These are phyloP conservation scores for Babesia bigemina DNA, from an alignment of 169 alveolate species.

Conservation along the genomic window DNA sequence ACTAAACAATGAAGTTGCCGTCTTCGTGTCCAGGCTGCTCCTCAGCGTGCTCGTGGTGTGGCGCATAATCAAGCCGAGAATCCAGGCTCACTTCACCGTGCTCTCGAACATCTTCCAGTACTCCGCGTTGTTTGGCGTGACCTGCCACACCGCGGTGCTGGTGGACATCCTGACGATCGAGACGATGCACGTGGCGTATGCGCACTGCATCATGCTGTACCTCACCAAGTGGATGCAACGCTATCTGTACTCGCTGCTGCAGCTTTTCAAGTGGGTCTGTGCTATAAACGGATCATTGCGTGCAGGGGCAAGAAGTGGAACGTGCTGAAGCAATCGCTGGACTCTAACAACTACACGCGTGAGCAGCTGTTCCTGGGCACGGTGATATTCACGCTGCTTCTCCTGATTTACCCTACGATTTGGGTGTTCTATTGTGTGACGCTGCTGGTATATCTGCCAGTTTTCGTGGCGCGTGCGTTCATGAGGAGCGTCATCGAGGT, in stretches of 20 bases:
- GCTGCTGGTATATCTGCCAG: conserved; percentile 38
- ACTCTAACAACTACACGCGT: conserved; percentile 56
- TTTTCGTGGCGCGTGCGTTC: conserved; percentile 5
- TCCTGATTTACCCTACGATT: conserved; percentile 63
- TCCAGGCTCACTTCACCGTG: background rate
- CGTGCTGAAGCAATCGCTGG: conserved; percentile 50
- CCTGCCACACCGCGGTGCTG: conserved; percentile 40
- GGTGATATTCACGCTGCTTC: conserved; percentile 49
- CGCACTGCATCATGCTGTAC: conserved; percentile 36
- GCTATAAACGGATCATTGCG: background rate
- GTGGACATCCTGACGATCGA: conserved; percentile 45
- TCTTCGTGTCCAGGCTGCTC: conserved; percentile 45
- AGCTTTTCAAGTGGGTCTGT: conserved; percentile 46
- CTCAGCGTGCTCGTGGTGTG: conserved; percentile 47
- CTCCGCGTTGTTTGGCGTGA: conserved; percentile 43
- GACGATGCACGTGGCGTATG: conserved; percentile 45
- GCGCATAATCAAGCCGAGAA: conserved; percentile 23
- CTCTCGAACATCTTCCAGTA: conserved; percentile 32
- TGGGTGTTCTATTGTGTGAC: conserved; percentile 54
- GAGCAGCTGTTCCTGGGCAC: conserved; percentile 67
- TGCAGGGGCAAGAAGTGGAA: conserved; percentile 69
- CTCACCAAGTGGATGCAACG: conserved; percentile 54
- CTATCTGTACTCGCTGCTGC: conserved; percentile 56
- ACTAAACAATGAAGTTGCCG: conserved; percentile 61
- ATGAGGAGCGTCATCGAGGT: conserved; percentile 6